phyloP scores from a whole-genome alignment of 1,139 yeast species.

The Pneumocystis canis region DNA sequence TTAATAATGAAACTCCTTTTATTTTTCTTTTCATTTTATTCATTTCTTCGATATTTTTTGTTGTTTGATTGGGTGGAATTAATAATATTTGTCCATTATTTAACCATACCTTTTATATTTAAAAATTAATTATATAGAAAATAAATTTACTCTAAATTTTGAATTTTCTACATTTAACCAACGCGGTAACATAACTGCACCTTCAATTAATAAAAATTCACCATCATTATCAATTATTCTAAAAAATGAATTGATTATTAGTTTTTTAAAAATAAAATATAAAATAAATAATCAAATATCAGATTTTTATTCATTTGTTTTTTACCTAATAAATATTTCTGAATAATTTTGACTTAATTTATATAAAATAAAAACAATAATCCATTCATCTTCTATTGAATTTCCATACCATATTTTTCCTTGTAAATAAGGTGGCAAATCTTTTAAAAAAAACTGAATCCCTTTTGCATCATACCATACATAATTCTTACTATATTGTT shows the following conservation, averaged over 20 bases:
- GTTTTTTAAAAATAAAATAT: no score
- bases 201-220: slow-evolving; percentile 41
- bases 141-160: no score
- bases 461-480: neutral
- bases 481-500: neutral
- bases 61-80: slow-evolving; percentile 14
- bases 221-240: slow-evolving; percentile 39
- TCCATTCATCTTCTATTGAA: slow-evolving; percentile 34
- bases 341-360: no score
- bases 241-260: no score
- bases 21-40: neutral
- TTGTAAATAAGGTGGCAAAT: neutral
- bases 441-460: neutral
- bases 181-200: slow-evolving; percentile 31
- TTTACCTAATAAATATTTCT: no score
- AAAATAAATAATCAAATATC: no score
- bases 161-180: slow-evolving; percentile 33
- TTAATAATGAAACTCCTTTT: slow-evolving; percentile 2
- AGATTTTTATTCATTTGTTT: no score
- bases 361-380: slow-evolving; percentile 23
- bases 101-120: slow-evolving; percentile 19
- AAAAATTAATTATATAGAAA: no score
- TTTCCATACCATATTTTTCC: slow-evolving; percentile 30
- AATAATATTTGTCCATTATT: slow-evolving; percentile 17
- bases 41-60: neutral